These are phyloP conservation scores for Paecilomyces sp. DNA, from an alignment of 2,329 filamentous ascomycete genomes.

Conservation along the genomic window DNA sequence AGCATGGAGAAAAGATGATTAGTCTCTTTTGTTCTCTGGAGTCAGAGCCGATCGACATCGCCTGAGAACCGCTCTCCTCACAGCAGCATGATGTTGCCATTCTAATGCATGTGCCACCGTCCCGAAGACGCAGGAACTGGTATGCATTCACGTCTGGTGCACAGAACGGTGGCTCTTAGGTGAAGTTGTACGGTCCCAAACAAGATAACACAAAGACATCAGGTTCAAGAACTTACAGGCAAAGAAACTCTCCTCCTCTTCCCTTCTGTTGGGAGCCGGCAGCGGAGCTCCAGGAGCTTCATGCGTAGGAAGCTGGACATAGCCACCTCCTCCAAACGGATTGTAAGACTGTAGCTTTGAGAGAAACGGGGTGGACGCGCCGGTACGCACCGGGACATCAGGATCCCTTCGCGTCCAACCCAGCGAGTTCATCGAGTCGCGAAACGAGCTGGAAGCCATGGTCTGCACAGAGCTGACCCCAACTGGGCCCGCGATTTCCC, in stretches of 20 bases:
- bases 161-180: conserved; percentile 8
- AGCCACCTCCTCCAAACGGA: conserved; percentile 76
- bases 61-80: not conserved
- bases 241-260: conserved; percentile 95
- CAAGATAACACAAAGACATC: not conserved
- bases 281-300: conserved; percentile 78
- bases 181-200: not conserved
- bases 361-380: conserved; percentile 63
- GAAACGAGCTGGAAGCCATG: conserved; percentile 85
- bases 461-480: conserved; percentile 6
- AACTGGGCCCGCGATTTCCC: not conserved
- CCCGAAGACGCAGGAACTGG: conserved; percentile 33
- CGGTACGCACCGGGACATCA: conserved; percentile 66
- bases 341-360: conserved; percentile 79
- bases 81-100: conserved; percentile 1
- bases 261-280: conserved; percentile 73
- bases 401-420: conserved; percentile 85
- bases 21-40: not conserved
- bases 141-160: conserved; percentile 20
- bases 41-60: not conserved
- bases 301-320: conserved; percentile 81
- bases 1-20: conserved; percentile 14
- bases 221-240: conserved; percentile 63
- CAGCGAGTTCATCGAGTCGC: conserved; percentile 88
- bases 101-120: conserved; percentile 18